phyloP scores from a whole-genome alignment of 2,329 filamentous ascomycete genomes.

The Botrytis hyacinthi region DNA sequence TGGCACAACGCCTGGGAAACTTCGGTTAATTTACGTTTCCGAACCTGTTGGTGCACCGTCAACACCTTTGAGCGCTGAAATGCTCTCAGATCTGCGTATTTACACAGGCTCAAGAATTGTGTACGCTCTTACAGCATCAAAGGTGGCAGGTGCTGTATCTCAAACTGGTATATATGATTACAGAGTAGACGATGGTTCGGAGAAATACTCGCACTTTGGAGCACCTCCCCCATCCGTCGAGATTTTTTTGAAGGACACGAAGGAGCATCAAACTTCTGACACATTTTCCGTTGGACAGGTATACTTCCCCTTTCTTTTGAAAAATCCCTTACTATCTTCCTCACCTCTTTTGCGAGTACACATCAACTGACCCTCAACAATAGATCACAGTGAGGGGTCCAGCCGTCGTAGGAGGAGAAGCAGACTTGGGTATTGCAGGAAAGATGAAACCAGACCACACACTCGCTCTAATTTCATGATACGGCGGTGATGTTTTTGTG shows the following conservation, averaged over 20 bases:
- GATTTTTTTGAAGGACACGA: slow-evolving; percentile 66
- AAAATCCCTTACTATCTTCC: neutral
- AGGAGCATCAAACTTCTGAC: slow-evolving; percentile 60
- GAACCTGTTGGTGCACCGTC: slow-evolving; percentile 64
- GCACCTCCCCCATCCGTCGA: slow-evolving; percentile 78
- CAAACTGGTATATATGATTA: slow-evolving; percentile 92
- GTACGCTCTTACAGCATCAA: slow-evolving; percentile 78
- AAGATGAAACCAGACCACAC: slow-evolving; percentile 72
- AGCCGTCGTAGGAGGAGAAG: slow-evolving; percentile 67
- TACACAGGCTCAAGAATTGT: slow-evolving; percentile 77
- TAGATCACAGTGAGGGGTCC: slow-evolving; percentile 72
- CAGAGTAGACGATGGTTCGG: slow-evolving; percentile 49
- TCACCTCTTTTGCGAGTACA: slow-evolving; percentile 19
- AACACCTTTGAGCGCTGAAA: slow-evolving; percentile 63
- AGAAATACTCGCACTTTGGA: slow-evolving; percentile 68
- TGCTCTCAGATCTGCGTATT: slow-evolving; percentile 77
- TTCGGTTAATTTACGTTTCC: slow-evolving; percentile 78
- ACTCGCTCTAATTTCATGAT: slow-evolving; percentile 47
- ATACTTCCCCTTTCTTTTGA: slow-evolving; percentile 36
- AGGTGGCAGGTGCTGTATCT: slow-evolving; percentile 83
- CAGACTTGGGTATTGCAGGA: slow-evolving; percentile 60
- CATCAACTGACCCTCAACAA: neutral
- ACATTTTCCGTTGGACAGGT: slow-evolving; percentile 62
- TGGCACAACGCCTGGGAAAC: slow-evolving; percentile 64
- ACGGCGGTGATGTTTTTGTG: neutral